phyloP scores from a whole-genome alignment of 139 green algal species.

The Diplosphaera chodatii region DNA sequence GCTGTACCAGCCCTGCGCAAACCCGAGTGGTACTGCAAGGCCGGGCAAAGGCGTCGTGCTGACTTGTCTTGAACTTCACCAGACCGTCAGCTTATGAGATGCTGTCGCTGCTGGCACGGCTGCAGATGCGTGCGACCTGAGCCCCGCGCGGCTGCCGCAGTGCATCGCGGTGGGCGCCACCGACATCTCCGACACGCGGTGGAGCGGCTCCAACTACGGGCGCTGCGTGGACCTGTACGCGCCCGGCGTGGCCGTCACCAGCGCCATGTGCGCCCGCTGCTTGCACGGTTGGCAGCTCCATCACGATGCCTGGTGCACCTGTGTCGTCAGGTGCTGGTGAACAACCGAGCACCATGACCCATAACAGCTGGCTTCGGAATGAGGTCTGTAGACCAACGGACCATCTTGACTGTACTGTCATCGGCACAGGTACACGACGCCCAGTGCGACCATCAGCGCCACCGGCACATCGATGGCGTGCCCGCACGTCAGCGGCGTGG shows the following conservation, averaged over 20 bases:
- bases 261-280: constrained; percentile 17
- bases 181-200: constrained; percentile 25
- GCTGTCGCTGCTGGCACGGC: constrained; percentile 17
- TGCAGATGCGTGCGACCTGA: constrained; percentile 26
- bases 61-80: no score
- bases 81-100: no score
- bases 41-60: no score
- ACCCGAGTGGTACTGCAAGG: no score
- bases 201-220: constrained; percentile 48
- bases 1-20: not conserved
- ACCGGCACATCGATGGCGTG: constrained; percentile 49
- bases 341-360: no score
- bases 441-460: constrained; percentile 34
- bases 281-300: no score
- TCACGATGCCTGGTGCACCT: no score
- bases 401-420: no score
- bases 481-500: constrained; percentile 57
- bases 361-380: no score
- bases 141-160: constrained; percentile 12
- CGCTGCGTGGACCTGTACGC: constrained; percentile 58
- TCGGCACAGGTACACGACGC: not conserved
- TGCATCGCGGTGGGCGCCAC: constrained; percentile 30
- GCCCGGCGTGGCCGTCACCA: constrained; percentile 43
- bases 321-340: no score
- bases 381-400: no score